Conservation (phyloP, 1,139 yeast species). For the Kluyveromyces sp. region DNA sequence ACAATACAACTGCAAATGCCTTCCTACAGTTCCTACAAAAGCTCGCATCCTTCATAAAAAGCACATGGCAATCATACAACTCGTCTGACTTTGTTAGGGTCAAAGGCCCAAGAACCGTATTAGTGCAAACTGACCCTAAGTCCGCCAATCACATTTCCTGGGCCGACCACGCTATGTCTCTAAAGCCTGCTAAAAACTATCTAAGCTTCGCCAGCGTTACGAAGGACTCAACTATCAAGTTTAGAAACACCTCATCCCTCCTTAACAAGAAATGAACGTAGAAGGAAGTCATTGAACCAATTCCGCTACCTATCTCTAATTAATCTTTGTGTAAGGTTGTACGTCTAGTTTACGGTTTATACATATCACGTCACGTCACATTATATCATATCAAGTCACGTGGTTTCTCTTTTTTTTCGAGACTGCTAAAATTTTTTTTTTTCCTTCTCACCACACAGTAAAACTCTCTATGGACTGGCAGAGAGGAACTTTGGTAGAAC, state of each 20-base stretch:
- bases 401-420: too few species aligned
- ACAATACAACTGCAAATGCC: conserved; percentile 1
- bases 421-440: too few species aligned
- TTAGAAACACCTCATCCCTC: conserved; percentile 19
- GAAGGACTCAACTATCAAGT: conserved; percentile 15
- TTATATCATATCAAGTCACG: too few species aligned
- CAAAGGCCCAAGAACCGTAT: conserved; percentile 27
- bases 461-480: too few species aligned
- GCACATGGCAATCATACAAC: background rate
- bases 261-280: background rate
- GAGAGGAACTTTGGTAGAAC: too few species aligned
- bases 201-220: conserved; percentile 17
- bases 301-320: background rate
- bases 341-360: too few species aligned
- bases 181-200: conserved; percentile 13
- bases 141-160: background rate
- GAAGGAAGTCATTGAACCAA: too few species aligned
- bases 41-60: background rate
- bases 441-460: too few species aligned
- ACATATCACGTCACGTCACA: too few species aligned
- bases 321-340: too few species aligned
- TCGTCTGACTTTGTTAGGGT: conserved; percentile 9
- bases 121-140: conserved; percentile 20
- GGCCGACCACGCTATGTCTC: conserved; percentile 6
- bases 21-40: background rate